phyloP scores from a whole-genome alignment of 805 yeast genomes.

The Barnettozyma vustinii region DNA sequence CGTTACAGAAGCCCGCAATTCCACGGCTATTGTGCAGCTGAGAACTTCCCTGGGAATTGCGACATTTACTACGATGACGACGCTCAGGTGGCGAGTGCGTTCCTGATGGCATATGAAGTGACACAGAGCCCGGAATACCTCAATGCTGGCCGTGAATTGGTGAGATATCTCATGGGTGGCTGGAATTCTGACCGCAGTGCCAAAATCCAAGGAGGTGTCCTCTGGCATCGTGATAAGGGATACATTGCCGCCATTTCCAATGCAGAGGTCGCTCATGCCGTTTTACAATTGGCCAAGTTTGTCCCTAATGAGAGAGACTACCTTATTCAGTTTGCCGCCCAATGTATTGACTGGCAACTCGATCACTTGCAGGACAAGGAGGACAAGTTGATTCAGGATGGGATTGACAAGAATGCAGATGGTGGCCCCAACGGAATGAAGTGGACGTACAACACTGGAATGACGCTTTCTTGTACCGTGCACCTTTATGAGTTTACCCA shows the following conservation, averaged over 20 bases:
- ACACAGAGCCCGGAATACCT: conserved; percentile 50
- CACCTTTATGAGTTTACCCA: conserved; percentile 45
- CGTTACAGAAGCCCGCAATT: conserved; percentile 44
- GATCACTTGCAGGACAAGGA: conserved; percentile 43
- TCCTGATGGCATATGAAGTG: conserved; percentile 63
- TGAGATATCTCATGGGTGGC: conserved; percentile 60
- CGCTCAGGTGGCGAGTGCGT: conserved; percentile 65
- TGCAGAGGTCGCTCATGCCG: conserved; percentile 60
- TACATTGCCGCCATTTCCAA: conserved; percentile 65
- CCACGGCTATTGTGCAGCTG: conserved; percentile 63
- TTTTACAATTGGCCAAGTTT: conserved; percentile 49
- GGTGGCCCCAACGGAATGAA: conserved; percentile 44
- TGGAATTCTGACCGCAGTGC: conserved; percentile 34
- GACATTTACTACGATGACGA: conserved; percentile 73
- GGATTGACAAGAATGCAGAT: conserved; percentile 38
- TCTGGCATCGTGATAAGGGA: conserved; percentile 59
- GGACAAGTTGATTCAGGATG: conserved; percentile 57
- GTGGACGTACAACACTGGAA: conserved; percentile 66
- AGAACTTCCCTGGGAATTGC: conserved; percentile 49
- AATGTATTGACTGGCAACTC: conserved; percentile 55
- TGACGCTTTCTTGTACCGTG: conserved; percentile 52
- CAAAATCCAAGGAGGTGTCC: conserved; percentile 47
- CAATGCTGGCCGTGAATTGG: conserved; percentile 52
- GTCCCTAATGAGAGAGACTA: conserved; percentile 41
- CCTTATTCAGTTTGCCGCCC: conserved; percentile 55